Base-by-base conservation (phyloP, 2,329 filamentous ascomycete genomes). In the Karstenula rhodostoma region DNA sequence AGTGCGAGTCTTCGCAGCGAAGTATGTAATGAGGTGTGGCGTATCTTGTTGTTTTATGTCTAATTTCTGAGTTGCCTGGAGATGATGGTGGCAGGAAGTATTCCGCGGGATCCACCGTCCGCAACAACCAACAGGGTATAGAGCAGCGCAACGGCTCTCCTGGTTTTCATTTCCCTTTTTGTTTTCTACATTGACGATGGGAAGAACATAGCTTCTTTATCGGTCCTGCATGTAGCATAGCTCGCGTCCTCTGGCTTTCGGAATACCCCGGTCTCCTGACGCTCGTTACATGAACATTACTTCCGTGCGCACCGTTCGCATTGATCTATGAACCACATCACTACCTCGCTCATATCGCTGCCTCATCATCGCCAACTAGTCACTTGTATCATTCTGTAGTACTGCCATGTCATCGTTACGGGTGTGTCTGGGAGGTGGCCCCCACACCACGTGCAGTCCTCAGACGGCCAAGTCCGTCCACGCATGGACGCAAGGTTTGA, bases 71-170 rank as follows among this genome's bases (percentile, higher is more conserved):
- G 48, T 56, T 59, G 62, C 57, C 55, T 57, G 56, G 56, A 58
- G 40, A 56, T 27, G 56, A 35, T 62, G 69, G 68, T 73, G 72
- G 72, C 72, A 72, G 73, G 71, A 74, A 74, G 71, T 66, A 73
- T 74, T 73, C 71, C 73, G 70, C 63, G 51, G 71, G 69, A 8
- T 59, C 69, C 70, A 73, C 70, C 43, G 56, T 48, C 32, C 35
- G 55, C 60, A 61, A 52, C 56, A 61, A 48, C 50, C 23, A 50
- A 8, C 43, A 52, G 49, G 22, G 15, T 49, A 23, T 15, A 48
- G 33, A 22, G 33, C 50, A 42, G 19, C 13, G 10, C 37, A 40
- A 25, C 50, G 19, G 12, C 19, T 17, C n/a, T 52, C 27, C 25
- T 49, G 25, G 25, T 42, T 15, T 56, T 49, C 32, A 15, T 56